phyloP scores from a whole-genome alignment of 768 basidiomycete genomes.

The Lactifluus subvellereus region DNA sequence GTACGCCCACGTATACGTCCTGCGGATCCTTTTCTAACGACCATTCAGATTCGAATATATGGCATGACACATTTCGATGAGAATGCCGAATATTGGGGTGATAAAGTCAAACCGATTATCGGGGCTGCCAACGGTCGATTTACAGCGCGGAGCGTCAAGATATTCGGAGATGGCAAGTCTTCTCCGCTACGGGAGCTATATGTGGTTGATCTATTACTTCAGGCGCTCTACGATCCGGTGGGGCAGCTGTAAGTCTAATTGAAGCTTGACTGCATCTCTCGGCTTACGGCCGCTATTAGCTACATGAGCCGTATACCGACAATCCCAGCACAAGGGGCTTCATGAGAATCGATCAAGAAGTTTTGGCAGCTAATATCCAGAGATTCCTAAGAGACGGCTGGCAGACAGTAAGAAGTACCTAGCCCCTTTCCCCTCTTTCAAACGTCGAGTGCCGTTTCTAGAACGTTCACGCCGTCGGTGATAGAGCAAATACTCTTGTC shows the following conservation, averaged over 20 bases:
- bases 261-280: neutral
- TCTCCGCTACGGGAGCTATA: neutral
- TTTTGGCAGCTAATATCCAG: slow-evolving; percentile 57
- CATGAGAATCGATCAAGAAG: slow-evolving; percentile 62
- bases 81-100: slow-evolving; percentile 66
- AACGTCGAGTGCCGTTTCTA: slow-evolving; percentile 28
- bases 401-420: slow-evolving; percentile 66
- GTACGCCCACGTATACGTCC: slow-evolving; percentile 31
- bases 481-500: slow-evolving; percentile 80
- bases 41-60: slow-evolving; percentile 63
- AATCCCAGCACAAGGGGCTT: slow-evolving; percentile 70
- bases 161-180: slow-evolving; percentile 62
- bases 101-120: slow-evolving; percentile 49
- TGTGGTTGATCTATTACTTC: slow-evolving; percentile 5
- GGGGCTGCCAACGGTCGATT: slow-evolving; percentile 57
- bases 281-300: slow-evolving; percentile 34
- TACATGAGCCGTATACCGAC: slow-evolving; percentile 79
- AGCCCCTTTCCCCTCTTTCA: neutral
- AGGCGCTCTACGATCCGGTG: slow-evolving; percentile 87
- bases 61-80: slow-evolving; percentile 73
- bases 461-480: slow-evolving; percentile 87
- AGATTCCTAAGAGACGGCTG: slow-evolving; percentile 74
- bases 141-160: slow-evolving; percentile 69
- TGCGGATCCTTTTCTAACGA: neutral
- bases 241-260: slow-evolving; percentile 61